Evolutionary conservation across 371 early-diverging fungal genomes (phyloP).

Genomic region (Rhizomucor pusillus): DNA sequence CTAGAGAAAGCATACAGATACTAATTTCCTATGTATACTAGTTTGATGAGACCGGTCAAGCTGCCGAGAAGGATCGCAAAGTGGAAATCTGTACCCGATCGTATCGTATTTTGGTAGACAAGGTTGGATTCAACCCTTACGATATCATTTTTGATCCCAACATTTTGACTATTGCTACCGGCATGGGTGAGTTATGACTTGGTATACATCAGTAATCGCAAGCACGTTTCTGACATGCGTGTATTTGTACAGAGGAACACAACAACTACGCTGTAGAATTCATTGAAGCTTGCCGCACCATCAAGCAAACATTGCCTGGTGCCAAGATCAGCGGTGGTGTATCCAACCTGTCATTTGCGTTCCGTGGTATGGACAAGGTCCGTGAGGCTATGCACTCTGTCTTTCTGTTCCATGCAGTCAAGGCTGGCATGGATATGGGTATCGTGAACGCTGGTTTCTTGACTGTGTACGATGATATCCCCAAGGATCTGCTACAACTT

Average conservation of each 20-base stretch:
- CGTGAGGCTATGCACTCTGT: constrained; percentile 96
- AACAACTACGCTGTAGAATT: constrained; percentile 95
- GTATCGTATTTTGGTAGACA: constrained; percentile 80
- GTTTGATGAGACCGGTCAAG: constrained; percentile 94
- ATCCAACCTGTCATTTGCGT: constrained; percentile 93
- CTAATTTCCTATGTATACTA: constrained; percentile 13
- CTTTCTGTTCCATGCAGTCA: constrained; percentile 88
- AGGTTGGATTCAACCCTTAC: constrained; percentile 84
- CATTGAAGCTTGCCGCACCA: constrained; percentile 70
- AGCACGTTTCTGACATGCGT: no score
- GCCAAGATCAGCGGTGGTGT: constrained; percentile 94
- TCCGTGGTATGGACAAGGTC: constrained; percentile 89
- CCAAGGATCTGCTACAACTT: constrained; percentile 83
- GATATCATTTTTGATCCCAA: constrained; percentile 97
- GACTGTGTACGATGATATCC: constrained; percentile 92
- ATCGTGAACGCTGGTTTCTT: constrained; percentile 94
- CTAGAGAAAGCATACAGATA: constrained; percentile 4
- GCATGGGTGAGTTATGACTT: constrained; percentile 54
- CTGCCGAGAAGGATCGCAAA: constrained; percentile 81
- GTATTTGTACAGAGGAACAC: constrained; percentile 86
- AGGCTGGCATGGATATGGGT: constrained; percentile 95
- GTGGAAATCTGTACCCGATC: constrained; percentile 88
- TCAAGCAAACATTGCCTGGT: constrained; percentile 80
- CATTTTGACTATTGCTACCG: constrained; percentile 93
- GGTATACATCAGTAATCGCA: neutral